Evolutionary conservation across 2,329 filamentous ascomycete species (phyloP), one percentile per base, ranked within the genome.

Genomic region (Colletotrichum acutatum): DNA sequence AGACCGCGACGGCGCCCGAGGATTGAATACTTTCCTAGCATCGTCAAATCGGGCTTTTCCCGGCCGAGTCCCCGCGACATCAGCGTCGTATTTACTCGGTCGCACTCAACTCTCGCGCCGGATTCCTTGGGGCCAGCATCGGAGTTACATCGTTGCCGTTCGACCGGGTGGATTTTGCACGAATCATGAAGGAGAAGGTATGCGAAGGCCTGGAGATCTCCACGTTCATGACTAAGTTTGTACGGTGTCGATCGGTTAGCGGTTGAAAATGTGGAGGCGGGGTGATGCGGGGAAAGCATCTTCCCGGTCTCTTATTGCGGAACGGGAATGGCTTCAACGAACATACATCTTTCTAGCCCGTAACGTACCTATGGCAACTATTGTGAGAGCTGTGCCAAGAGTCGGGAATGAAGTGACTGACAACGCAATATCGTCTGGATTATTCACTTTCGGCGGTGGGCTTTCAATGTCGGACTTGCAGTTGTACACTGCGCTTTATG

Each of bases 1-100:
- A 4, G 26, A 26, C 14, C 1, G 52, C 34, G 52, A 42, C 37
- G 30, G 60, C 7, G 37, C 52, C n/a, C 19, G 3, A 26, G 61
- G 30, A 16, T 66, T 66, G 60, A 69, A 64, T 58, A 64, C 34
- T 64, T 53, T 8, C 34, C 32, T 16, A 34, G 3, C 60, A 69
- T 69, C 66, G 66, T 64, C 60, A 65, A 65, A 65, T 69, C 66
- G 66, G 60, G n/a, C 59, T 69, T 30, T 57, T 65, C 60, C 28
- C 28, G 14, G 28, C 68, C 62, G 68, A 70, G 46, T 19, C 46
- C 11, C 24, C 22, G 22, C 56, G 61, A 37, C 28, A 12, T 8
- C 26, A 59, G 1, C 26, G 32, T 66, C 6, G 42, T 19, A 32
- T 59, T 26, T 12, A 19, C 14, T 34, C 9, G 4, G 14, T 54